Percentiles rank a stretch among this genome's conserved stretches.
These are phyloP conservation scores for Posidonia australis DNA, from an alignment of 106 monocot genomes.

Conservation along the genomic window DNA sequence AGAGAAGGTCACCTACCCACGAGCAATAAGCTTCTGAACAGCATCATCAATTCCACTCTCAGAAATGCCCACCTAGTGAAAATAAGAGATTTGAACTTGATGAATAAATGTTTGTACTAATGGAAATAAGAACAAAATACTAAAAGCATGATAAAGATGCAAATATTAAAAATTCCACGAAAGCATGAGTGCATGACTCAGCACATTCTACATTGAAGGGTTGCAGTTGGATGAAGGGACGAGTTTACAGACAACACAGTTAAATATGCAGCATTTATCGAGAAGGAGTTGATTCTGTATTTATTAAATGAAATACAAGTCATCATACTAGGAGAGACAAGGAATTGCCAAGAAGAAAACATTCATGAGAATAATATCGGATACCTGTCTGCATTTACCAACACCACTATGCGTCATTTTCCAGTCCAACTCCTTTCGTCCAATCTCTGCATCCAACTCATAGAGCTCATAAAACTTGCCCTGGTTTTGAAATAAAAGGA, in stretches of 20 bases:
- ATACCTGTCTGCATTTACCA: conserved; percentile 97
- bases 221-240: too few relatives aligned
- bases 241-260: too few relatives aligned
- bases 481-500: conserved; percentile 12
- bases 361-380: neutral
- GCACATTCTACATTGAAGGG: too few relatives aligned
- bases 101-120: neutral
- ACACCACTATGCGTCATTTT: conserved; percentile 97
- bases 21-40: conserved; percentile 63
- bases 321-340: neutral
- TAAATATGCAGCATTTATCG: too few relatives aligned
- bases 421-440: conserved; percentile 94
- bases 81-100: conserved; percentile 1
- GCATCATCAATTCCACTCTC: conserved; percentile 96
- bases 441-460: conserved; percentile 95
- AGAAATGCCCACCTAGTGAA: conserved; percentile 83
- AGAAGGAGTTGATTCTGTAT: too few relatives aligned
- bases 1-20: conserved; percentile 41
- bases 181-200: too few relatives aligned
- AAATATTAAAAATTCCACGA: too few relatives aligned
- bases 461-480: conserved; percentile 98
- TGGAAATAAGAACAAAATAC: too few relatives aligned
- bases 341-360: neutral
- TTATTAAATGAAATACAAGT: too few relatives aligned
- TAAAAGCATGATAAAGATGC: neutral